Base-by-base conservation (phyloP, 106 monocot species). In the Allium sativum region DNA sequence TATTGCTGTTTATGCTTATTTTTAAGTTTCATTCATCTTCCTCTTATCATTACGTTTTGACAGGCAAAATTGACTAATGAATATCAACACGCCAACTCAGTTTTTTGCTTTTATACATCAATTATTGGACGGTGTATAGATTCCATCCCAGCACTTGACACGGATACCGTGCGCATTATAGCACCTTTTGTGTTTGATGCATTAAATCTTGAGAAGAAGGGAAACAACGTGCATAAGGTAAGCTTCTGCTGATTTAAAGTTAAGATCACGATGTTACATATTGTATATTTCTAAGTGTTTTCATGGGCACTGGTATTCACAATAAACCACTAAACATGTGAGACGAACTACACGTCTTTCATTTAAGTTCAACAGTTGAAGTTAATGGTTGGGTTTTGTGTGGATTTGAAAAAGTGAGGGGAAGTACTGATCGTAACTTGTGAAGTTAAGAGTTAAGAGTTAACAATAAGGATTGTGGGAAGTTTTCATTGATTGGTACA, bases 51-150 rank as follows among this genome's bases (percentile, higher is more conserved):
- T 56, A 53, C 56, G 56, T 57, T 19, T 63, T 73, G 70, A 6
- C 60, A 96, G 96, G 91, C 81, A 59, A 75, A 82, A 15, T 84
- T 82, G 10, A 72, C 70, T 10, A 87, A 81, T 67, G 69, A 76
- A 6, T 91, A 87, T 54, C 68, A 77, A 40, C 91, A 81, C 61
- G 59, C 84, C n/a, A 82, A 59, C 43, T 70, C 75, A n/a, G 87
- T 91, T 10, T 67, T 87, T 60, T 82, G 77, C 66, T 96, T 96
- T 70, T 90, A 73, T 50, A 87, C 96, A 54, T 87, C 87, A n/a
- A 76, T 96, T 31, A 65, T 80, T 65, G 77, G 90, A 14, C 90
- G 91, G 71, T 79, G 81, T 11, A 47, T 96, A 48, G 90, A 91
- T 45, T 74, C 79, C 15, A 55, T 82, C 62, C 79, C 76, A 12